These are phyloP conservation scores for Suhomyces wounanorum DNA, from an alignment of 1,139 yeast species.

Conservation along the genomic window DNA sequence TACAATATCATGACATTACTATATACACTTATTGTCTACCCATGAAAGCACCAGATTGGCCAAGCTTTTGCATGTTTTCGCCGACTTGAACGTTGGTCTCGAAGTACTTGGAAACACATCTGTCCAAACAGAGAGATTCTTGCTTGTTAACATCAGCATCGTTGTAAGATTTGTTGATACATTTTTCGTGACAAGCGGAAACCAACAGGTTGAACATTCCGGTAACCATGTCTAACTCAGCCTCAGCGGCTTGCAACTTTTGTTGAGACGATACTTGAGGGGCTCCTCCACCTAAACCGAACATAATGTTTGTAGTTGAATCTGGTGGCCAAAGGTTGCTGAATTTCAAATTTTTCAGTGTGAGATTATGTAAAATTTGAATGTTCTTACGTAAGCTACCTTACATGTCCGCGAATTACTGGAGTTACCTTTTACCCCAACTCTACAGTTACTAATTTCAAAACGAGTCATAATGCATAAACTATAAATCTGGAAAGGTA, in stretches of 20 bases:
- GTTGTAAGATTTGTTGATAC: constrained; percentile 66
- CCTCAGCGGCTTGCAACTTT: constrained; percentile 75
- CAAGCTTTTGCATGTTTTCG: constrained; percentile 80
- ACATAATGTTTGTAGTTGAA: constrained; percentile 31
- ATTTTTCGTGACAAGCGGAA: constrained; percentile 87
- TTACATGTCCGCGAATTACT: no score
- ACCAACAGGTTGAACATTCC: constrained; percentile 91
- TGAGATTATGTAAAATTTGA: constrained; percentile 9
- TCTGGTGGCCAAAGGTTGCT: constrained; percentile 13
- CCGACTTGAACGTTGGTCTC: constrained; percentile 97
- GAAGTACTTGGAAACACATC: constrained; percentile 96
- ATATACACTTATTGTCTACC: constrained; percentile 38
- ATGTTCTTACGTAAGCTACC: neutral
- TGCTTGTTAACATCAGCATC: constrained; percentile 81
- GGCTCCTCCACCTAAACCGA: constrained; percentile 81
- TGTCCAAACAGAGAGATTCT: constrained; percentile 90
- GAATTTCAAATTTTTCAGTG: constrained; percentile 10
- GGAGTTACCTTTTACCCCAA: no score
- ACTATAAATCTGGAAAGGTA: constrained; percentile 36
- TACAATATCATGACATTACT: constrained; percentile 10
- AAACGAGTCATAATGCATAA: neutral
- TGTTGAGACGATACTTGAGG: constrained; percentile 76
- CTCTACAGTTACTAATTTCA: neutral
- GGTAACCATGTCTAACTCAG: constrained; percentile 94
- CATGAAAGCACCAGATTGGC: constrained; percentile 57